Base-by-base conservation (phyloP, 225 moss, liverwort and hornwort species). In the Takakia lepidozioides region DNA sequence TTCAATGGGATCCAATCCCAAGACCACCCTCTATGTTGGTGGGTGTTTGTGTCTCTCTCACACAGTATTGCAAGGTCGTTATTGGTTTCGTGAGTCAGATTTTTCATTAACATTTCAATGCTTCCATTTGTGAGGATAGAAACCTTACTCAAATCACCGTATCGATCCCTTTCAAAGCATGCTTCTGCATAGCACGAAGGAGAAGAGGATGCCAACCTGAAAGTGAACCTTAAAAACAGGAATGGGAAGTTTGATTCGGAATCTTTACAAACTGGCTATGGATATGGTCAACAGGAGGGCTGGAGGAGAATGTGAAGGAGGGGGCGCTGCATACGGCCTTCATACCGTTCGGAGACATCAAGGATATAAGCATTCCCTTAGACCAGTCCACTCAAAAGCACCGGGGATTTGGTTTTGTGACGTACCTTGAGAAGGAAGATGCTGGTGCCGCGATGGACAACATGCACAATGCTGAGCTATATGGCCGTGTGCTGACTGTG, bases 371-470 rank as follows among this genome's bases (percentile, higher is more conserved):
- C 43, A 91, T 98, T 75, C 91, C 98, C 27, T 71, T 98, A 27
- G 91, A 98, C 50, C 98, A 98, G 65, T 80, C 80, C 18, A 91
- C 91, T 0, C 91, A 98, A 60, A 85, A 85, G 55, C 98, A 98
- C 63, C 82, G 98, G 25, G 98, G 90, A 21, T 98, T 91, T 56
- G 56, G 69, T 17, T 98, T 98, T 48, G 80, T 98, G 51, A 98
- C 98, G 5, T 98, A 87, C 53, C 75, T 91, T 51, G 91, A 91
- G 57, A 98, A 98, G 77, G 91, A 98, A 43, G 98, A 98, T 81
- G 98, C 98, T 15, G 85, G 83, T 41, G 91, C 98, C 15, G 85
- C 91, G 10, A 90, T 91, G 91, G 91, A 98, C 56, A 98, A 98
- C 26, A 87, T 91, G 98, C 91, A 98, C 56, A 91, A 91, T 37